Conservation (phyloP, 352 stramenopile genomes). For the Globisporangium viniferum region DNA sequence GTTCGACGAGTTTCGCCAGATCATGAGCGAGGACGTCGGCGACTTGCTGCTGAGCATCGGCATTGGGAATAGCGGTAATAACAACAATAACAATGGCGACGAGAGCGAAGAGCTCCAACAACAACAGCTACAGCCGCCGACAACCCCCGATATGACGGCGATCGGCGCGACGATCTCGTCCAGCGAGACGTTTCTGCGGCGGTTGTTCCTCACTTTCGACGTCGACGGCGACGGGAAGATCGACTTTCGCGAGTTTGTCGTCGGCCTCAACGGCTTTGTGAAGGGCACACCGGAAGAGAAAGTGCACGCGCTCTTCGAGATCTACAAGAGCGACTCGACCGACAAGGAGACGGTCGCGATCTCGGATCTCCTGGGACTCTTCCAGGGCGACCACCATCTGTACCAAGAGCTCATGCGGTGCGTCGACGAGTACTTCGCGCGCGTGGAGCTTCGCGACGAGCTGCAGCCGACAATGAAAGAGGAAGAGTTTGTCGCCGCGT, state of each 20-base stretch:
- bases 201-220: slow-evolving; percentile 43
- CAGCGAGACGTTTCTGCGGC: slow-evolving; percentile 41
- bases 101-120: not conserved
- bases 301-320: slow-evolving; percentile 36
- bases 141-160: slow-evolving; percentile 18
- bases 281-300: slow-evolving; percentile 39
- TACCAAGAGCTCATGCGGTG: slow-evolving; percentile 45
- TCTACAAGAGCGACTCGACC: slow-evolving; percentile 29
- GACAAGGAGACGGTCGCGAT: slow-evolving; percentile 28
- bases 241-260: slow-evolving; percentile 50
- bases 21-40: slow-evolving; percentile 34
- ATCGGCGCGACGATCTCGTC: slow-evolving; percentile 43
- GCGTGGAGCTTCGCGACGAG: slow-evolving; percentile 34
- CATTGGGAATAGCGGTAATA: not conserved
- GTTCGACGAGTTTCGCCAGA: slow-evolving; percentile 37
- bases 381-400: slow-evolving; percentile 41
- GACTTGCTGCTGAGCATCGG: slow-evolving; percentile 26
- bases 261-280: slow-evolving; percentile 42
- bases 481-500: slow-evolving; percentile 40
- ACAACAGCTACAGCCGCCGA: not conserved
- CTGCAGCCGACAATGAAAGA: slow-evolving; percentile 27
- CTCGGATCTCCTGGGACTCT: slow-evolving; percentile 39
- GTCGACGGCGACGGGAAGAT: slow-evolving; percentile 41
- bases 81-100: not conserved
- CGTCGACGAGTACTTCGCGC: slow-evolving; percentile 48